Conservation (phyloP, 2,329 filamentous ascomycete species). For the Fulvia fulva region DNA sequence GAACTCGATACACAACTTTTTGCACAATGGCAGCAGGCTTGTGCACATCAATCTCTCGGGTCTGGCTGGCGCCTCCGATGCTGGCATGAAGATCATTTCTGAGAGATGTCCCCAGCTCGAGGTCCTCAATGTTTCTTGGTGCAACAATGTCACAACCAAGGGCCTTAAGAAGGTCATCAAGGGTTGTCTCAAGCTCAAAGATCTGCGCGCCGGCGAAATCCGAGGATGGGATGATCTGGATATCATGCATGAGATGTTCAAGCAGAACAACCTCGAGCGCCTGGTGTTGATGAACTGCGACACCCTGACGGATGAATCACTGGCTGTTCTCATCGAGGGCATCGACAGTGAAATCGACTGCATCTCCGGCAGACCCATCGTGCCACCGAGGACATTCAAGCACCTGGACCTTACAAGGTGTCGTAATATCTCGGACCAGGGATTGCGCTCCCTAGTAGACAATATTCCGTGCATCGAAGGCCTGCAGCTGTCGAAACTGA, state of each 20-base stretch:
- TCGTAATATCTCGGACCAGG: conserved; percentile 64
- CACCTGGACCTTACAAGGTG: conserved; percentile 85
- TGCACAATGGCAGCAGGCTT: conserved; percentile 73
- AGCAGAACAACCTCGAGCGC: conserved; percentile 76
- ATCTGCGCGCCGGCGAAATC: conserved; percentile 79
- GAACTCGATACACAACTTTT: conserved; percentile 69
- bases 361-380: conserved; percentile 70
- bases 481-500: conserved; percentile 75
- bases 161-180: conserved; percentile 71
- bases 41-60: conserved; percentile 85
- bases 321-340: conserved; percentile 73
- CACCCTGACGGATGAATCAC: conserved; percentile 69
- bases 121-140: conserved; percentile 88
- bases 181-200: conserved; percentile 67
- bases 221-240: conserved; percentile 70
- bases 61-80: conserved; percentile 73
- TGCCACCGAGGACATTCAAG: conserved; percentile 71
- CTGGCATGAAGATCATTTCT: conserved; percentile 80
- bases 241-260: conserved; percentile 71
- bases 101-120: conserved; percentile 78
- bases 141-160: conserved; percentile 73
- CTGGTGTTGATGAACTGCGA: conserved; percentile 76
- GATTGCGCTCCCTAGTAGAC: conserved; percentile 67
- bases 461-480: conserved; percentile 77
- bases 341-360: conserved; percentile 73